A percentile compares a stretch with the other conserved stretches of the same genome.
phyloP scores from a whole-genome alignment of 1,284 basidiomycete species.

The Phylloboletellus chloephorus region DNA sequence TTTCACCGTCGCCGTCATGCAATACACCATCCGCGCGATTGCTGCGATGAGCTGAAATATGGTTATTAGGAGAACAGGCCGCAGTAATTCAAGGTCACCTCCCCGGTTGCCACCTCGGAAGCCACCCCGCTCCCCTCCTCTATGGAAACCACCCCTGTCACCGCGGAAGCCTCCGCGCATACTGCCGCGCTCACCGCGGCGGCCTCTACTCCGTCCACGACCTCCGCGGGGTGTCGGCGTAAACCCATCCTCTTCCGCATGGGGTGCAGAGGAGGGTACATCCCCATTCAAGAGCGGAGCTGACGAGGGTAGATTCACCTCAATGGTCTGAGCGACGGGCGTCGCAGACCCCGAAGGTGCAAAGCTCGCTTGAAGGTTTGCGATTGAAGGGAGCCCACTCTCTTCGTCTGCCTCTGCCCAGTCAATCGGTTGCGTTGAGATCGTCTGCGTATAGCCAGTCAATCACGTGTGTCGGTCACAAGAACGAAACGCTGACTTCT shows the following conservation, averaged over 20 bases:
- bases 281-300: constrained; percentile 28
- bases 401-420: constrained; percentile 55
- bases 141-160: constrained; percentile 34
- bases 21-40: constrained; percentile 34
- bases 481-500: constrained; percentile 14
- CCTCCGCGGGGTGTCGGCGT: constrained; percentile 39
- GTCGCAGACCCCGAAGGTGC: constrained; percentile 49
- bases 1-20: constrained; percentile 36
- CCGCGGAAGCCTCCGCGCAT: constrained; percentile 36
- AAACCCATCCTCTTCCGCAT: constrained; percentile 60
- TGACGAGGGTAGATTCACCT: constrained; percentile 32
- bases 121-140: constrained; percentile 36
- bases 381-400: constrained; percentile 53
- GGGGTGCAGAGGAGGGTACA: constrained; percentile 23
- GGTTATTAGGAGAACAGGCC: constrained; percentile 2
- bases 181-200: constrained; percentile 35
- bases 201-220: constrained; percentile 41
- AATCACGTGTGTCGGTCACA: constrained; percentile 1
- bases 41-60: constrained; percentile 33
- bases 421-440: constrained; percentile 38
- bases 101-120: constrained; percentile 38
- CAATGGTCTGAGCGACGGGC: constrained; percentile 40
- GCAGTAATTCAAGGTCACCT: constrained; percentile 32
- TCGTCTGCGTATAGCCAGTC: constrained; percentile 15
- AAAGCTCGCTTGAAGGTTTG: constrained; percentile 49